Conservation (phyloP, 108 stramenopile genomes). For the Cylindrotheca closterium region DNA sequence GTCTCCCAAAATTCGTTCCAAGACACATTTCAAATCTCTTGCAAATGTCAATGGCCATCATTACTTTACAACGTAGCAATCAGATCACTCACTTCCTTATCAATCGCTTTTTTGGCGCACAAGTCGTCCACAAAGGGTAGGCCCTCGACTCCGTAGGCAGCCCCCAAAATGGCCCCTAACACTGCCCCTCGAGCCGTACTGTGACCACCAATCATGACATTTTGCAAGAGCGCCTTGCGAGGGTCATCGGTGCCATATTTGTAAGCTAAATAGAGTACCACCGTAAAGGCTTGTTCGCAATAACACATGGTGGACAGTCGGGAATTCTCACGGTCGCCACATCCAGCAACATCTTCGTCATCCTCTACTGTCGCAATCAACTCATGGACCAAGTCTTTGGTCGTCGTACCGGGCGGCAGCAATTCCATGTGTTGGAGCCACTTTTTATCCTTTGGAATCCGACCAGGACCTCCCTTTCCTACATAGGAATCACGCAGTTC, state of each 20-base stretch:
- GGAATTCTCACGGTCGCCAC: constrained; percentile 13
- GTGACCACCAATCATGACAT: constrained; percentile 28
- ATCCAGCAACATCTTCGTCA: constrained; percentile 22
- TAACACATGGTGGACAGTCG: constrained; percentile 31
- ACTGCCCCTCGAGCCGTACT: constrained; percentile 27
- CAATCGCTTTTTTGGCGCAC: constrained; percentile 7
- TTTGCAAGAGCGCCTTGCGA: constrained; percentile 19
- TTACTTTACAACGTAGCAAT: constrained; percentile 1
- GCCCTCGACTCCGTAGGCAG: constrained; percentile 12
- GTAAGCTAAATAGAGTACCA: constrained; percentile 25
- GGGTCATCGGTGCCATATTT: constrained; percentile 24
- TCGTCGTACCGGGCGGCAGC: not conserved
- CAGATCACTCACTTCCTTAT: constrained; percentile 12
- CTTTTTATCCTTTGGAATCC: constrained; percentile 28
- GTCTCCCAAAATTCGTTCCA: no score
- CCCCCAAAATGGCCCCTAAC: constrained; percentile 33
- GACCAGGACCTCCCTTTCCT: constrained; percentile 14
- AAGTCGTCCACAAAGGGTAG: constrained; percentile 18
- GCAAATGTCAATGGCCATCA: no score
- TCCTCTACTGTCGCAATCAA: constrained; percentile 15
- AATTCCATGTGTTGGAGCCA: constrained; percentile 34
- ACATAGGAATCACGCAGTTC: constrained; percentile 28
- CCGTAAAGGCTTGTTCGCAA: constrained; percentile 32
- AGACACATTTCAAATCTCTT: no score
- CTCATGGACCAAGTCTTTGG: constrained; percentile 24